Base-by-base conservation (phyloP, 2,329 filamentous ascomycete species). In the Hymenoscyphus occultus region DNA sequence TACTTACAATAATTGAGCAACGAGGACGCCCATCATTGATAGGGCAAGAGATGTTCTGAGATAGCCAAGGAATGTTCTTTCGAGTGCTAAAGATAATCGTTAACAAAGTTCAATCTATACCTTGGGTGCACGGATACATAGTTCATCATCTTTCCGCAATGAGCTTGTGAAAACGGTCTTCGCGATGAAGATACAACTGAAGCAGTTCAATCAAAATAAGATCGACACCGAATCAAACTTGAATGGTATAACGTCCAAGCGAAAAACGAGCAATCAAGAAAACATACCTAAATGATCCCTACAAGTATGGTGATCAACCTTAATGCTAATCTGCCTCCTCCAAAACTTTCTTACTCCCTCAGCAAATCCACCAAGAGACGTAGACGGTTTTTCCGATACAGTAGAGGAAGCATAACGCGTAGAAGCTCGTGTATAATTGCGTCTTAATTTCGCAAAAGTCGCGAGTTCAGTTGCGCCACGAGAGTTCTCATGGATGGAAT, bases 11-110 rank as follows among this genome's bases (percentile, higher is more conserved):
- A 92, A 82, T 72, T 92, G 90, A 0, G 88, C 86, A 35, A 89
- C 82, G 2, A 86, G 71, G 2, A 89, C 84, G 19, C 89, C 88
- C 22, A 87, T 78, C 77, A 91, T 88, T 14, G 88, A 86, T 48
- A 92, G 80, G n/a, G 84, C 81, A 45, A 90, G 77, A 0, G 88
- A 90, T 1, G 89, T 92, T 22, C 90, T 84, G 39, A 92, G 81
- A 75, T 92, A 92, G 39, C 83, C 88, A 19, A 93, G 83, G 73
- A 89, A 93, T 19, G 90, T 93, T 64, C 90, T 81, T 76, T 93
- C 89, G 63, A 92, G 83, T 45, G 90, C 90, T 92, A 71, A 60
- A 63, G 2, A 39, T 12, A 5, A 54, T 39, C 7, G 57, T 65
- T 22, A 65, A 56, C 48, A 45, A 40, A 35, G 35, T 35, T 35